Conservation (phyloP, 2,329 filamentous ascomycete species). For the Bipolaris sorokiniana region DNA sequence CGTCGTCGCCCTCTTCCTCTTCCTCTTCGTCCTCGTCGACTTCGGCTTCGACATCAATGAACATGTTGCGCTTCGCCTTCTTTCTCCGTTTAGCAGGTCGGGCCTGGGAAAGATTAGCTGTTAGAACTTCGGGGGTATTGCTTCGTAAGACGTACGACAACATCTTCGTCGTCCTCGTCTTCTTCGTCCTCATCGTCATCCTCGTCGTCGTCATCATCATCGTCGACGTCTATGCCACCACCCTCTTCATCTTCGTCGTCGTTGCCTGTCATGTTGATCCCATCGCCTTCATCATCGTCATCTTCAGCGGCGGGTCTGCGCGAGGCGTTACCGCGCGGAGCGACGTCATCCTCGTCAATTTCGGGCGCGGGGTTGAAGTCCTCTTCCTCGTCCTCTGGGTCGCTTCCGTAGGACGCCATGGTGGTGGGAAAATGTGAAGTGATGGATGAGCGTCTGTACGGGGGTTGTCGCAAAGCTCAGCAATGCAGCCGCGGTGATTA, state of each 20-base stretch:
- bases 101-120: constrained; percentile 53
- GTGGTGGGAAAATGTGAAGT: constrained; percentile 7
- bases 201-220: constrained; percentile 65
- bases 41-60: constrained; percentile 98
- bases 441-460: constrained; percentile 14
- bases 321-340: constrained; percentile 25
- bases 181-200: constrained; percentile 59
- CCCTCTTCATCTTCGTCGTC: constrained; percentile 59
- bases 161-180: constrained; percentile 67
- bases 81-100: constrained; percentile 81
- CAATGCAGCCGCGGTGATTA: constrained; percentile 3
- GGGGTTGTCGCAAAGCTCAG: constrained; percentile 18
- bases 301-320: constrained; percentile 45
- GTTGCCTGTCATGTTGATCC: constrained; percentile 42
- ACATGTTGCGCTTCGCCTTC: constrained; percentile 76
- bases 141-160: constrained; percentile 31
- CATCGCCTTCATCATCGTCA: constrained; percentile 47
- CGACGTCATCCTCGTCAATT: constrained; percentile 65
- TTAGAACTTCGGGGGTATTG: not conserved
- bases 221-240: constrained; percentile 58
- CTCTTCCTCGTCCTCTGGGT: constrained; percentile 67
- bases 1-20: constrained; percentile 80
- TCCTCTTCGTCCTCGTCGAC: constrained; percentile 89
- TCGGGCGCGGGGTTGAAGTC: constrained; percentile 86
- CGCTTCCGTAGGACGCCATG: constrained; percentile 42